phyloP scores from a whole-genome alignment of 176 grass and related monocot species.

The Cenchrus purpureus region DNA sequence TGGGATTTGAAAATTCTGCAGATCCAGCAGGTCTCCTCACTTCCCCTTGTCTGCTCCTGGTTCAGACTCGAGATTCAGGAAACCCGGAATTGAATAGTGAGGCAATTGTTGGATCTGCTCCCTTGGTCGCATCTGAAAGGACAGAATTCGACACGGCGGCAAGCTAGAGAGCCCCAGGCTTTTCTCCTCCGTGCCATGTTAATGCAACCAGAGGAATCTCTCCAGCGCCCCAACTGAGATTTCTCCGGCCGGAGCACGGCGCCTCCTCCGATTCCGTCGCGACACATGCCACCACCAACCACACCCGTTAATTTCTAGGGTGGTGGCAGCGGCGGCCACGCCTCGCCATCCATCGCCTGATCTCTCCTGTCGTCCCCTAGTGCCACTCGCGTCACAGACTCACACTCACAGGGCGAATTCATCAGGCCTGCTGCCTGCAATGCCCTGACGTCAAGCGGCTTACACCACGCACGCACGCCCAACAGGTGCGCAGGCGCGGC shows the following conservation, averaged over 20 bases:
- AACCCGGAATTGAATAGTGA: slow-evolving; percentile 41
- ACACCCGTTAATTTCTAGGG: slow-evolving; percentile 5
- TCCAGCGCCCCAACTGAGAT: slow-evolving; percentile 37
- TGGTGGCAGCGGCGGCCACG: slow-evolving; percentile 16
- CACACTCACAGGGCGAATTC: too few species aligned
- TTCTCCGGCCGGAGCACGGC: slow-evolving; percentile 30
- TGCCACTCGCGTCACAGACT: too few species aligned
- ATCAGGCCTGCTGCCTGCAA: background rate
- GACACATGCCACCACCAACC: background rate
- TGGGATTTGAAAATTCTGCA: slow-evolving; percentile 22
- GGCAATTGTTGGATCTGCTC: slow-evolving; percentile 32
- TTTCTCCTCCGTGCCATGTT: slow-evolving; percentile 20
- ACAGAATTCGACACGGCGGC: slow-evolving; percentile 41
- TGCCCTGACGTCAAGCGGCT: slow-evolving; percentile 21
- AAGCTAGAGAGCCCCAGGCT: slow-evolving; percentile 9
- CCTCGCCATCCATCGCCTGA: background rate
- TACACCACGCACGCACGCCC: background rate
- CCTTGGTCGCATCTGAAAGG: slow-evolving; percentile 45
- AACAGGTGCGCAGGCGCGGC: background rate
- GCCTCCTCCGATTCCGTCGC: background rate
- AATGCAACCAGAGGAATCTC: slow-evolving; percentile 40
- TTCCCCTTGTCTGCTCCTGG: slow-evolving; percentile 32
- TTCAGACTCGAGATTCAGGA: slow-evolving; percentile 25
- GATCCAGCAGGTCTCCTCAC: slow-evolving; percentile 3
- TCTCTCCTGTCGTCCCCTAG: background rate